phyloP scores from a whole-genome alignment of 441 rosid genomes.

The Raphanus hybrid region DNA sequence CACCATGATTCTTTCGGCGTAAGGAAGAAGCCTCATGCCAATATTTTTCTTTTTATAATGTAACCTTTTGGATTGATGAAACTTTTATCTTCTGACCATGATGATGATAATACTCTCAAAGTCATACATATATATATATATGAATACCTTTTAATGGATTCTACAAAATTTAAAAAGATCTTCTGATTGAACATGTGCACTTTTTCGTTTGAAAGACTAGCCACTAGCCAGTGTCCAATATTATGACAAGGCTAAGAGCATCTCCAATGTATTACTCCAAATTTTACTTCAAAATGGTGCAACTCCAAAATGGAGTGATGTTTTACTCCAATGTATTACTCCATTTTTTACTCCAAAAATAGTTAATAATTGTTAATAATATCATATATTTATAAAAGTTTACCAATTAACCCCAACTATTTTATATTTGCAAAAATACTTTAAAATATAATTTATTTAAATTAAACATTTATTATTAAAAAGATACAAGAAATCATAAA shows the following conservation, averaged over 20 bases:
- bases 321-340: too few relatives aligned
- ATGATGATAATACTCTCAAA: not conserved
- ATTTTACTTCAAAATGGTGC: too few relatives aligned
- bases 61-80: not conserved
- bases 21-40: not conserved
- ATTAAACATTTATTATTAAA: too few relatives aligned
- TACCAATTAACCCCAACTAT: too few relatives aligned
- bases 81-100: not conserved
- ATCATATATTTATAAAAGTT: too few relatives aligned
- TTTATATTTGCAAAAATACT: too few relatives aligned
- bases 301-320: too few relatives aligned
- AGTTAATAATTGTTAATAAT: too few relatives aligned
- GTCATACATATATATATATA: not conserved
- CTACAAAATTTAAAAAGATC: not conserved
- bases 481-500: too few relatives aligned
- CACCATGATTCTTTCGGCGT: slow-evolving; percentile 1
- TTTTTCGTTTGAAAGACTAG: not conserved
- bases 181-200: not conserved
- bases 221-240: not conserved
- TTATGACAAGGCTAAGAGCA: not conserved
- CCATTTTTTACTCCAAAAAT: too few relatives aligned
- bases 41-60: not conserved
- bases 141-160: not conserved
- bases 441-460: too few relatives aligned
- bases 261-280: too few relatives aligned